These are phyloP conservation scores for Nidularia pulvinata DNA, from an alignment of 768 basidiomycete species.

Conservation along the genomic window DNA sequence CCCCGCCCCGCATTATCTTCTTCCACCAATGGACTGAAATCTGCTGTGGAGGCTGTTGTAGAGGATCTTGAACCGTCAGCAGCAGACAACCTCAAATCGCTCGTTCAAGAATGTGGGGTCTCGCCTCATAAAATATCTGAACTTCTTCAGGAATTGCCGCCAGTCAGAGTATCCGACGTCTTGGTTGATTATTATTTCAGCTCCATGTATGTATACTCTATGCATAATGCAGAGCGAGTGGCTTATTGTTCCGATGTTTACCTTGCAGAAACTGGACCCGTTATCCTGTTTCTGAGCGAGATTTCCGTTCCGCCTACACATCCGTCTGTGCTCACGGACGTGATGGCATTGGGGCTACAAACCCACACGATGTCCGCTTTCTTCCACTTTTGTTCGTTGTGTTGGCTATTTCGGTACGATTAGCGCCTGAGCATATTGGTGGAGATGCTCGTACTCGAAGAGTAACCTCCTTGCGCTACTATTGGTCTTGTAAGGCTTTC, in stretches of 20 bases:
- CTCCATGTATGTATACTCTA: conserved; percentile 50
- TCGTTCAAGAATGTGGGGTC: conserved; percentile 93
- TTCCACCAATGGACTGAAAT: neutral
- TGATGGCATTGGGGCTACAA: conserved; percentile 57
- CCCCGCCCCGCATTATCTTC: too few relatives aligned
- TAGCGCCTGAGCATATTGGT: conserved; percentile 84
- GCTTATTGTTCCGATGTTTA: conserved; percentile 8
- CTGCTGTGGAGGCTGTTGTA: conserved; percentile 26
- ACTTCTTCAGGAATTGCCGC: conserved; percentile 86
- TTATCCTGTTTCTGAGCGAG: conserved; percentile 86
- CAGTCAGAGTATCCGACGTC: conserved; percentile 69
- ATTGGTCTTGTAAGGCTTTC: conserved; percentile 87
- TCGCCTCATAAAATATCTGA: conserved; percentile 90
- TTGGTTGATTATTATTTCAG: conserved; percentile 84
- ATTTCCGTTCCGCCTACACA: conserved; percentile 73
- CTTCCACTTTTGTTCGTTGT: conserved; percentile 94
- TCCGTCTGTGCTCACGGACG: conserved; percentile 63
- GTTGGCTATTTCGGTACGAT: conserved; percentile 80
- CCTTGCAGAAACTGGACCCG: conserved; percentile 84
- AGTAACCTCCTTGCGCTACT: conserved; percentile 85
- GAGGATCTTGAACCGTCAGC: conserved; percentile 54
- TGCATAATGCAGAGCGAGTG: neutral
- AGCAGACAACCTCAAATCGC: conserved; percentile 79
- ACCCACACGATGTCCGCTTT: conserved; percentile 79
- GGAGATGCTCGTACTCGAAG: conserved; percentile 77